Evolutionary conservation across 2,329 filamentous ascomycete genomes (phyloP).

Genomic region (Sclerotiophoma versabilis): DNA sequence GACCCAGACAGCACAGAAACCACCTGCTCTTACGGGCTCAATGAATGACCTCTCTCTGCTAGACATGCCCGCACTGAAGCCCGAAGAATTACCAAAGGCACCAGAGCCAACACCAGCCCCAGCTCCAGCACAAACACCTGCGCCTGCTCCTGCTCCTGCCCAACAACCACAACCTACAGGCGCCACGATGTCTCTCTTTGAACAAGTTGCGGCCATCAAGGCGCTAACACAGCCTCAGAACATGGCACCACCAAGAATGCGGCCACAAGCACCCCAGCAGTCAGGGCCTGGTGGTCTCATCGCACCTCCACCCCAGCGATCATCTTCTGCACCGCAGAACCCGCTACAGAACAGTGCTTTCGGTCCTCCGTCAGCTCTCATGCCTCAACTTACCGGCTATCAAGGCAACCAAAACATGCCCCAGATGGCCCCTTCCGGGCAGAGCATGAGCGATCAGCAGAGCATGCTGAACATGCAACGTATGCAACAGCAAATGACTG

Average conservation of each 20-base stretch:
- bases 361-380: conserved; percentile 73
- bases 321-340: conserved; percentile 86
- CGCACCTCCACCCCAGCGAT: conserved; percentile 78
- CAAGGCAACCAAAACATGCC: conserved; percentile 56
- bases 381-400: conserved; percentile 84
- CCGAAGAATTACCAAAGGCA: conserved; percentile 43
- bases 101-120: conserved; percentile 56
- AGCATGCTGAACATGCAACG: conserved; percentile 46
- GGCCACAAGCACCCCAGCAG: conserved; percentile 74
- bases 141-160: conserved; percentile 46
- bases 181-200: conserved; percentile 46
- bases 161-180: conserved; percentile 55
- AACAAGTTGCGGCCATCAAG: conserved; percentile 48
- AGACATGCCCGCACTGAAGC: conserved; percentile 53
- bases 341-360: conserved; percentile 72
- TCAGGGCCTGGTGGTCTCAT: conserved; percentile 68
- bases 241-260: conserved; percentile 62
- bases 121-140: conserved; percentile 51
- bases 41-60: conserved; percentile 73
- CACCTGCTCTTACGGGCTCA: conserved; percentile 65
- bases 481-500: conserved; percentile 49
- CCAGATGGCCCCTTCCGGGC: conserved; percentile 74
- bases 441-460: conserved; percentile 75
- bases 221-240: conserved; percentile 48
- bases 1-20: conserved; percentile 41